Evolutionary conservation across 2,329 filamentous ascomycete genomes (phyloP), one percentile per base, ranked within the genome.

Genomic region (Juglanconis sp.): DNA sequence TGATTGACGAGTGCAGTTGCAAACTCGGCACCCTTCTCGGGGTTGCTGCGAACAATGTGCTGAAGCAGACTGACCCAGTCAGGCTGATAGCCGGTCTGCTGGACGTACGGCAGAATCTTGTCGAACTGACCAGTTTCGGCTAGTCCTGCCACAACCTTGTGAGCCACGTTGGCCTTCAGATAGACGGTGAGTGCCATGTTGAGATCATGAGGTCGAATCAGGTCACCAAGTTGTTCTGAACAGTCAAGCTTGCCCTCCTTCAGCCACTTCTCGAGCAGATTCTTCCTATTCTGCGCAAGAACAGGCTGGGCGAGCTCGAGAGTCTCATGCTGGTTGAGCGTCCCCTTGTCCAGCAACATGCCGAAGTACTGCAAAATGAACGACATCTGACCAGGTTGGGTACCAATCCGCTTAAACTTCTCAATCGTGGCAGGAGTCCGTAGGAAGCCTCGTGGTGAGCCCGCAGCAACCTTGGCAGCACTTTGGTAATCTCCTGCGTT

Each of bases 281-380:
- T 92, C 79, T 97, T 98, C 66, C 95, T 87, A 74, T 93, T 95
- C 76, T 99, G 95, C 59, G 90, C 87, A 60, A 99, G 83, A 24
- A 99, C 95, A 24, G 95, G 95, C 66, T 92, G 87, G 9, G 95
- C 93, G 63, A 99, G 83, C 79, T 99, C 95, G 44, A 99, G 80
- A 51, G 93, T 96, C 77, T 99, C 95, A 66, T 96, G 90, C 72
- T 89, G 87, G 78, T 99, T 99, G 50, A 99, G 81, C 34, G 86
- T 85, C 61, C 95, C 94, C 84, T 99, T 97, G 74, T 99, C 96
- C 38, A 99, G 83, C 48, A 99, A 83, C 85, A 97, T 92, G 64
- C 95, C 95, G 68, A 99, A 99, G 77, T 99, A 99, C 73, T 98
- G 95, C 56, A 99, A 82, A 62, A 97, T 96, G 68, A 92, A 88